Conservation (phyloP, 192 early-diverging fungal species). For the Dissophora ornata region DNA sequence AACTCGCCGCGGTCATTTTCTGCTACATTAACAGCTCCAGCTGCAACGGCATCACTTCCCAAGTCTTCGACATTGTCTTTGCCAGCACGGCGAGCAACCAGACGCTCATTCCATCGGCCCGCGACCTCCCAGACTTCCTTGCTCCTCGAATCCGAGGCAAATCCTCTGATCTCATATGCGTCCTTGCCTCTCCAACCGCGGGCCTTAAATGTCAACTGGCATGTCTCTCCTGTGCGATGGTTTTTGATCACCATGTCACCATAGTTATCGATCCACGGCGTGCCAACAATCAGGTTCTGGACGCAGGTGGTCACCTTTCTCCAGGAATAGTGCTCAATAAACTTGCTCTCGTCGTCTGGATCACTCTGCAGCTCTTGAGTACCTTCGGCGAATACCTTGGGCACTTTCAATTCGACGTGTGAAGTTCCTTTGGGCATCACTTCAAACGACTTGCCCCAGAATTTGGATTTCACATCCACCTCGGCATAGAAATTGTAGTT, state of each 20-base stretch:
- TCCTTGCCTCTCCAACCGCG: conserved; percentile 79
- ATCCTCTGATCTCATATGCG: conserved; percentile 70
- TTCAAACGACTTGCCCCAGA: conserved; percentile 88
- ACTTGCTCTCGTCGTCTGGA: conserved; percentile 62
- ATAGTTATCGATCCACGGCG: conserved; percentile 85
- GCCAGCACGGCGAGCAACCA: conserved; percentile 65
- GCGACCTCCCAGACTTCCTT: conserved; percentile 69
- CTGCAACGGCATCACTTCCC: conserved; percentile 57
- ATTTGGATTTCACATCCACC: conserved; percentile 87
- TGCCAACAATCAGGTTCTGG: conserved; percentile 88
- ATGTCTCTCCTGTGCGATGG: conserved; percentile 85
- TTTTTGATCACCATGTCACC: conserved; percentile 88
- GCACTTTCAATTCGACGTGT: conserved; percentile 81
- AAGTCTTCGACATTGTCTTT: conserved; percentile 51
- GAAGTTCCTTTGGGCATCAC: conserved; percentile 84
- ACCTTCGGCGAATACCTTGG: conserved; percentile 58
- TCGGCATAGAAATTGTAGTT: conserved; percentile 88
- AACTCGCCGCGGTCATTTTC: conserved; percentile 41
- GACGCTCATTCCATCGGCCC: conserved; percentile 74
- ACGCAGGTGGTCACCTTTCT: conserved; percentile 90
- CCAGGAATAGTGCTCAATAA: conserved; percentile 86
- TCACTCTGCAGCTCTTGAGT: conserved; percentile 40
- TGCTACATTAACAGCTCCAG: conserved; percentile 32
- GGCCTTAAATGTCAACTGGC: conserved; percentile 81
- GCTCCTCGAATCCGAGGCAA: conserved; percentile 61